Evolutionary conservation across 148 eudicot species (phyloP).

Genomic region (Limonium bicolor): DNA sequence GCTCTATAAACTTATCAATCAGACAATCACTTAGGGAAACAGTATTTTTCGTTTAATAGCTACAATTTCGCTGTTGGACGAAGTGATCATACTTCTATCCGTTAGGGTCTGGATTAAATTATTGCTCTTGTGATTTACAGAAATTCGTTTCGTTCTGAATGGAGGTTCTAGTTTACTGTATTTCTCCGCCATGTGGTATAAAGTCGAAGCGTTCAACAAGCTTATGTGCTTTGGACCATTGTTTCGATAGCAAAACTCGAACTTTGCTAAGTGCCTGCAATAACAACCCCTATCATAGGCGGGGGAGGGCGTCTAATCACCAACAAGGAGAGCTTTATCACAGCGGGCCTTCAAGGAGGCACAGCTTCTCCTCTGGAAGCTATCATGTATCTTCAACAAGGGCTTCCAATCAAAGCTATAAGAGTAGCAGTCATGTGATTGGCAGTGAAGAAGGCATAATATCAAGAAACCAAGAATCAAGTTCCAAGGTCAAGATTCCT

Average conservation of each 20-base stretch:
- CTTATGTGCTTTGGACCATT: not conserved
- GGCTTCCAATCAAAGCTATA: constrained; percentile 27
- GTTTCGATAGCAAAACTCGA: not conserved
- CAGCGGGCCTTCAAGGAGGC: not conserved
- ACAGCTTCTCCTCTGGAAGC: constrained; percentile 1
- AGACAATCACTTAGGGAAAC: too few species aligned
- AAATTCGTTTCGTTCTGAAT: not conserved
- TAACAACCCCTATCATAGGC: not conserved
- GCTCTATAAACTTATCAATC: too few species aligned
- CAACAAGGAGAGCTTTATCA: not conserved
- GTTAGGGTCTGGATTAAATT: not conserved
- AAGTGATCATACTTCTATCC: not conserved
- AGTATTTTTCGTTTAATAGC: not conserved
- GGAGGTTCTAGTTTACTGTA: constrained; percentile 3
- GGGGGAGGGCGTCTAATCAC: not conserved
- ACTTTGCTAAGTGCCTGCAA: too few species aligned
- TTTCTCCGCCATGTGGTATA: not conserved
- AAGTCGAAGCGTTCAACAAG: not conserved
- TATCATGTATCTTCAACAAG: constrained; percentile 17
- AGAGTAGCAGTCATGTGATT: constrained; percentile 22
- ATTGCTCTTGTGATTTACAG: not conserved
- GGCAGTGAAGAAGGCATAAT: constrained; percentile 29
- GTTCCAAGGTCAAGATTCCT: constrained; percentile 54
- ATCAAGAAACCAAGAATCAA: constrained; percentile 16
- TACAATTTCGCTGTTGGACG: not conserved